Conservation (phyloP, 805 yeast genomes). For the Lipomyces anomalus region DNA sequence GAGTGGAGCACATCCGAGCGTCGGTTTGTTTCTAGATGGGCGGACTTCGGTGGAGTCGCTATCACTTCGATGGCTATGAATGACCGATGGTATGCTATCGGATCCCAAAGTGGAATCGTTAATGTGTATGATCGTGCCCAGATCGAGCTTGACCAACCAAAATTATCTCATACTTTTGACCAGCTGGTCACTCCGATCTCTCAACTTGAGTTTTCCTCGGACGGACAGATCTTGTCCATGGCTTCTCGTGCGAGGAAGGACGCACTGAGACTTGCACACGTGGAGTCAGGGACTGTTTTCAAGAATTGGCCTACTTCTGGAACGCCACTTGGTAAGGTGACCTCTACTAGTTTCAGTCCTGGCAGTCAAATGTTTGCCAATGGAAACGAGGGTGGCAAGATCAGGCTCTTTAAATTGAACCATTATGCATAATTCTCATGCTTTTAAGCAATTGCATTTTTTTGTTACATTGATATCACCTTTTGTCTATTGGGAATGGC, state of each 20-base stretch:
- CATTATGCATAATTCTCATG: constrained; percentile 46
- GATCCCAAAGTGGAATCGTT: constrained; percentile 83
- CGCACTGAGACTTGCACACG: constrained; percentile 77
- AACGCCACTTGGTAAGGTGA: constrained; percentile 93
- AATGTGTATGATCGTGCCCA: constrained; percentile 64
- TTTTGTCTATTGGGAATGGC: background rate
- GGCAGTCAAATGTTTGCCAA: constrained; percentile 76
- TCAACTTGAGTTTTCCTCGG: constrained; percentile 58
- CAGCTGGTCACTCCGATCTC: constrained; percentile 80
- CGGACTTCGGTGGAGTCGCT: constrained; percentile 74
- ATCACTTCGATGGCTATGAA: constrained; percentile 64
- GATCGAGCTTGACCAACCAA: constrained; percentile 34
- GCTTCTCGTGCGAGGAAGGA: constrained; percentile 83
- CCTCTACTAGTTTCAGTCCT: constrained; percentile 72
- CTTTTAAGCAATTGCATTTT: background rate
- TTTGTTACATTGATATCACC: background rate
- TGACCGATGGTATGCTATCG: constrained; percentile 82
- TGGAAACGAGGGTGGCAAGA: constrained; percentile 88
- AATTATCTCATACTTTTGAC: constrained; percentile 62
- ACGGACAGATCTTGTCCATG: constrained; percentile 82
- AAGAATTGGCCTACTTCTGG: constrained; percentile 97
- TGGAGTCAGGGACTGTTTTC: constrained; percentile 81
- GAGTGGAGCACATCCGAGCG: constrained; percentile 59
- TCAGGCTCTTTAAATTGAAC: constrained; percentile 80
- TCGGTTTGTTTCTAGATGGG: constrained; percentile 63